Base-by-base conservation (phyloP, 164 flowering plant genomes). In the Taxillus chinensis region DNA sequence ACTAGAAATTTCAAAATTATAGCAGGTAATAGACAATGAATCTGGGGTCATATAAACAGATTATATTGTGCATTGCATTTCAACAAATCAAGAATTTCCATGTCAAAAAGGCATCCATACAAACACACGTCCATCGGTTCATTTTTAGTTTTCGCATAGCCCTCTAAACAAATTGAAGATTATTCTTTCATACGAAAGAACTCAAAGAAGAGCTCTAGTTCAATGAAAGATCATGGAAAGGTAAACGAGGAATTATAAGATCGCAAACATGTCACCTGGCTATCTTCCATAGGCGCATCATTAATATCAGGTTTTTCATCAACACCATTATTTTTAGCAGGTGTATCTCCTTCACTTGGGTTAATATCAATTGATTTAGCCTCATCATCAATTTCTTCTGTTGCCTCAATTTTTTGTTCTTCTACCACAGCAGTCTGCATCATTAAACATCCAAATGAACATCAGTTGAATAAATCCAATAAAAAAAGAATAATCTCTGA, bases 301-400 rank as follows among this genome's bases (percentile, higher is more conserved):
- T 91, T 91, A 39, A 91, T 87, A 74, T 88, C 89, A 40, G 93
- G 90, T 61, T 91, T 89, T 69, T 73, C 83, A 63, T 83, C 81
- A 53, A 65, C 59, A 60, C 70, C 75, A 62, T 76, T 75, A 59
- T 59, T 67, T 75, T 67, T 80, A 61, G 77, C 64, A 56, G 63
- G 62, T 62, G 67, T 70, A 45, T 71, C 83, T 27, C 49, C 63
- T 2, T 66, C 45, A 58, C 70, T 65, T 56, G 66, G 72, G 55
- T 78, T 80, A 45, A 60, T 42, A 52, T 76, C 83, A 55, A 41
- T 59, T 45, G 75, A 65, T 62, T 79, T 82, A 56, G 70, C 62
- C 62, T 89, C 98, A 45, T 88, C 87, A 7, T 83, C 88, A 60
- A 5, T 72, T 51, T 78, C 73, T 62, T 85, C 93, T 37, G 73